Percentiles rank a stretch among this genome's conserved stretches.
phyloP scores from a whole-genome alignment of 2,329 filamentous ascomycete species.

The Herpotrichia juniperi region DNA sequence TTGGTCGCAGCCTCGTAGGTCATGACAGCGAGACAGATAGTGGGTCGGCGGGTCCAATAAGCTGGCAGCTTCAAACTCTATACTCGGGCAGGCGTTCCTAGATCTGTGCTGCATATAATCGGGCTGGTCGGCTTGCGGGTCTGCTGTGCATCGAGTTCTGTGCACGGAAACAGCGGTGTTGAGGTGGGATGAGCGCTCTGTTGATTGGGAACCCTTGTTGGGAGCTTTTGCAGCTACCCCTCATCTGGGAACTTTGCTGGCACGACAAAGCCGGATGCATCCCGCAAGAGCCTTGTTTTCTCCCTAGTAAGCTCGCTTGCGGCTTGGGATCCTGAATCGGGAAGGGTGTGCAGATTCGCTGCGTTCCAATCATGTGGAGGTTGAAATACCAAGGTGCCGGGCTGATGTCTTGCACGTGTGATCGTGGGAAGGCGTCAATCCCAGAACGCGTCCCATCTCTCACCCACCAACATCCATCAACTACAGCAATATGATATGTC shows the following conservation, averaged over 20 bases:
- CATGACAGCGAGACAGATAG: slow-evolving; percentile 31
- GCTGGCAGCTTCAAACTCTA: background rate
- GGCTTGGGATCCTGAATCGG: slow-evolving; percentile 30
- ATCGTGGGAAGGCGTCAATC: background rate
- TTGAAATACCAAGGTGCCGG: background rate
- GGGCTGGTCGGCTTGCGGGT: slow-evolving; percentile 7
- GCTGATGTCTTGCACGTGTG: background rate
- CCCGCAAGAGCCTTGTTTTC: slow-evolving; percentile 30
- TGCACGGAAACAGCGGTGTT: slow-evolving; percentile 27
- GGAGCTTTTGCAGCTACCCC: slow-evolving; percentile 1
- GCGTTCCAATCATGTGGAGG: slow-evolving; percentile 19
- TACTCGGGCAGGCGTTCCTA: slow-evolving; percentile 15
- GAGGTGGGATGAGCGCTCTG: slow-evolving; percentile 18
- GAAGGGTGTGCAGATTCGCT: slow-evolving; percentile 16
- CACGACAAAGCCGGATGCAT: slow-evolving; percentile 17
- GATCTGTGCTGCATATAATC: slow-evolving; percentile 1
- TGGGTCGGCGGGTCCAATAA: slow-evolving; percentile 16
- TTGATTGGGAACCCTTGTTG: slow-evolving; percentile 5
- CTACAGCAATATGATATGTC: slow-evolving; percentile 43
- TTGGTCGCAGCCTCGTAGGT: slow-evolving; percentile 36
- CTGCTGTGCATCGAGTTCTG: slow-evolving; percentile 13
- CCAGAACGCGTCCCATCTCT: slow-evolving; percentile 10
- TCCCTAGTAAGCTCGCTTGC: slow-evolving; percentile 19
- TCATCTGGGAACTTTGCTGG: slow-evolving; percentile 15
- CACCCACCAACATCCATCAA: background rate